These are phyloP conservation scores for Diplotaxis tenuifolia DNA, from an alignment of 345 rosid genomes.

Conservation along the genomic window DNA sequence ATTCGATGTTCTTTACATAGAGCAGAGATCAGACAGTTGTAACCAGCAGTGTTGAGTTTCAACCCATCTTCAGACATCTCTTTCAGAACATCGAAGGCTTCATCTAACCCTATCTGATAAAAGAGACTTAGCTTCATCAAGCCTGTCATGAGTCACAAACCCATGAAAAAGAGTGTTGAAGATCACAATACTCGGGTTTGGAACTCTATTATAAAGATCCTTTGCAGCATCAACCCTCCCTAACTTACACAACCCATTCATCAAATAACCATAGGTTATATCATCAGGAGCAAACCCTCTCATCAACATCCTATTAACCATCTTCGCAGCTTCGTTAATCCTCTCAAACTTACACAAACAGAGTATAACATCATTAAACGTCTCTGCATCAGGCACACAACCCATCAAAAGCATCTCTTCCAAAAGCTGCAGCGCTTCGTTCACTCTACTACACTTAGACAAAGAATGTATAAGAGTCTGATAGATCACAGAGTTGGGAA, in stretches of 20 bases:
- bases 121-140: conserved; percentile 64
- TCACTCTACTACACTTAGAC: conserved; percentile 56
- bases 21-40: conserved; percentile 62
- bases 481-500: conserved; percentile 71
- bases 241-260: conserved; percentile 61
- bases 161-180: conserved; percentile 75
- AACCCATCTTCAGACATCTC: conserved; percentile 60
- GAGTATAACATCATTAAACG: conserved; percentile 72
- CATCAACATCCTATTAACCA: conserved; percentile 73
- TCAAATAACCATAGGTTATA: conserved; percentile 59
- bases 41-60: conserved; percentile 69
- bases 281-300: conserved; percentile 71
- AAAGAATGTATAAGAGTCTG: conserved; percentile 77
- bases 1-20: conserved; percentile 57
- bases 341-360: conserved; percentile 64
- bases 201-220: conserved; percentile 50
- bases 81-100: conserved; percentile 45
- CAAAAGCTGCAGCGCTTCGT: conserved; percentile 62
- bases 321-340: conserved; percentile 63
- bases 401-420: conserved; percentile 93
- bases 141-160: conserved; percentile 50
- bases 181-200: conserved; percentile 47
- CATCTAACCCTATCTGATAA: conserved; percentile 50
- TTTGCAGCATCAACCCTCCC: conserved; percentile 74
- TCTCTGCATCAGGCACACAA: conserved; percentile 71